These are phyloP conservation scores for Hypoxylon sp. DNA, from an alignment of 2,329 filamentous ascomycete species.

Conservation along the genomic window DNA sequence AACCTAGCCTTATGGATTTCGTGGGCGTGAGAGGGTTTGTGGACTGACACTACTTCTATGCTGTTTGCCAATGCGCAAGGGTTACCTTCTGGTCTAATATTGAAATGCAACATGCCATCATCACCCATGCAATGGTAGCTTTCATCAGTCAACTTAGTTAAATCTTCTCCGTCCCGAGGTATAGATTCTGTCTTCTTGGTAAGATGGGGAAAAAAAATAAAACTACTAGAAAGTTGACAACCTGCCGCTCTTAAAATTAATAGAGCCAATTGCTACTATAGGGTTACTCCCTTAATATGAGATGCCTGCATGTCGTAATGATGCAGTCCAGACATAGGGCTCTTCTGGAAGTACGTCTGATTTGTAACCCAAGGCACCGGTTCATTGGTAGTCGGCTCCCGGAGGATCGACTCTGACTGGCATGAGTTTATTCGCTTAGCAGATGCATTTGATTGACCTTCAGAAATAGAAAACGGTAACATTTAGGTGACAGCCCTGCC, in stretches of 20 bases:
- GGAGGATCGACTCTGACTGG: conserved; percentile 21
- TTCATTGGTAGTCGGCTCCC: conserved; percentile 35
- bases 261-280: conserved; percentile 2
- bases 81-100: conserved; percentile 5
- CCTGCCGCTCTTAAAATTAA: conserved; percentile 12
- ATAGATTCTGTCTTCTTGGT: conserved; percentile 1
- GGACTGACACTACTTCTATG: conserved; percentile 8
- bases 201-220: background rate
- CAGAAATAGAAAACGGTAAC: conserved; percentile 36
- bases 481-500: conserved; percentile 40
- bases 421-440: conserved; percentile 33
- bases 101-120: conserved; percentile 39
- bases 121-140: conserved; percentile 16
- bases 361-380: conserved; percentile 35
- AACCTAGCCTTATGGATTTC: conserved; percentile 13
- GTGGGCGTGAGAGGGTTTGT: conserved; percentile 13
- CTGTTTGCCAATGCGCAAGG: conserved; percentile 25
- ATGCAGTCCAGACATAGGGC: conserved; percentile 20
- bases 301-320: conserved; percentile 28
- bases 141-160: conserved; percentile 5
- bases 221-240: background rate
- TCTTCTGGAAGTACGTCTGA: conserved; percentile 7
- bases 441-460: conserved; percentile 32
- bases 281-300: conserved; percentile 8
- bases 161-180: conserved; percentile 9